These are phyloP conservation scores for Ophiobolus disseminans DNA, from an alignment of 2,329 filamentous ascomycete genomes.

Conservation along the genomic window DNA sequence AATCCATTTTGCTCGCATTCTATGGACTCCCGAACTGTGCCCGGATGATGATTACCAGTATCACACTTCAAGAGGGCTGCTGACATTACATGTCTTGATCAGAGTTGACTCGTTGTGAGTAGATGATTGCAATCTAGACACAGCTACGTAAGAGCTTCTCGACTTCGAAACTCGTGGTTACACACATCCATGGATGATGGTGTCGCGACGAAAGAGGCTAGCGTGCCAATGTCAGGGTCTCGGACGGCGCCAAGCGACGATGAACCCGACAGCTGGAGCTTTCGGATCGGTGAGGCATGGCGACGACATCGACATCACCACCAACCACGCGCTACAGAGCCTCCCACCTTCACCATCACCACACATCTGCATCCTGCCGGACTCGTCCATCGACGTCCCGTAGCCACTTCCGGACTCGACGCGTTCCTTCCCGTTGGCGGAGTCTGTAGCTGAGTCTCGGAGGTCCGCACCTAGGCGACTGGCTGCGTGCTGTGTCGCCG, in stretches of 20 bases:
- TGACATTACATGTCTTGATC: no score
- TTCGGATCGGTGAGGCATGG: not conserved
- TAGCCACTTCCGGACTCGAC: slow-evolving; percentile 3
- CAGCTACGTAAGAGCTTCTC: no score
- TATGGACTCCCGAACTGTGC: no score
- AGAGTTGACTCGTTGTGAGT: no score
- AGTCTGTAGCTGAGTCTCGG: not conserved
- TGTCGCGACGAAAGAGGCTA: not conserved
- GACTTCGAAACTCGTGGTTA: no score
- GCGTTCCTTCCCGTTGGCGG: slow-evolving; percentile 1
- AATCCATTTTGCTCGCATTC: no score
- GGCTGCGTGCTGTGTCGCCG: slow-evolving; percentile 33
- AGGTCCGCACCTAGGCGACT: slow-evolving; percentile 22
- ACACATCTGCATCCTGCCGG: slow-evolving; percentile 1
- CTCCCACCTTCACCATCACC: not conserved
- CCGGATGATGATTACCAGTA: no score
- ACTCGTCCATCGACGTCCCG: not conserved
- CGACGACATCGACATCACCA: slow-evolving; percentile 8
- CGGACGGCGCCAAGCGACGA: not conserved
- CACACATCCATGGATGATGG: no score
- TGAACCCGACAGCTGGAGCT: slow-evolving; percentile 5
- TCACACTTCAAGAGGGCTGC: no score
- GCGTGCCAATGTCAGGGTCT: not conserved
- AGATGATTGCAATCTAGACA: no score
- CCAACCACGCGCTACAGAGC: not conserved